Evolutionary conservation across 2,329 filamentous ascomycete species (phyloP), one percentile per base, ranked within the genome.

Genomic region (Chlorencoelia australis): DNA sequence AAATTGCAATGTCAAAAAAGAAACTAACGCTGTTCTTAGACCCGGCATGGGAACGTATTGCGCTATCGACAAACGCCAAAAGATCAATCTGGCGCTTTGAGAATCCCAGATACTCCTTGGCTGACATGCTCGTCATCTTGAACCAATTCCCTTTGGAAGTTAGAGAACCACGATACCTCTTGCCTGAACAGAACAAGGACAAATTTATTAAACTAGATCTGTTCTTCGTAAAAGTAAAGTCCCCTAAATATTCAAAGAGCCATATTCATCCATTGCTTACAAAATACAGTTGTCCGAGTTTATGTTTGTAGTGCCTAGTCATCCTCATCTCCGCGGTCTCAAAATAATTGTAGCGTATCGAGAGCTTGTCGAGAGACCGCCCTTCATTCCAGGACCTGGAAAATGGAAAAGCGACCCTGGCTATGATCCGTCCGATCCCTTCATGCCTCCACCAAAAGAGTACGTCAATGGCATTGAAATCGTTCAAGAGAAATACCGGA

Each of bases 181-280:
- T 21, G n/a, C 31, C 26, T 11, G 37, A 35, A 30, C 17, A 30
- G 3, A 26, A 30, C 13, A 31, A 35, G 25, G 16, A 19, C 5
- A 24, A 35, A 19, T 39, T 39, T 28, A 30, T 66, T 41, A 64
- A 66, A 13, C 68, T 71, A 51, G 70, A 79, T 46, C 66, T 79
- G 65, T 81, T 80, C 53, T 79, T 80, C 49, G 69, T 81, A 44
- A 79, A 77, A 65, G 73, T 79, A 58, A 6, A 19, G 4, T 3
- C 14, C 4, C 18, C 18, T 16, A 20, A 5, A 13, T 17, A 11
- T 34, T 17, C 4, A 2, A 10, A 18, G 10, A 11, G n/a, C n/a
- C n/a, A n/a, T n/a, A n/a, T n/a, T n/a, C n/a, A 10, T 18, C 14
- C 7, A 10, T 17, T 38, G 13, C 43, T 48, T 14, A 50, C 22